Conservation (phyloP, 768 basidiomycete species). For the Chalciporus chontae region DNA sequence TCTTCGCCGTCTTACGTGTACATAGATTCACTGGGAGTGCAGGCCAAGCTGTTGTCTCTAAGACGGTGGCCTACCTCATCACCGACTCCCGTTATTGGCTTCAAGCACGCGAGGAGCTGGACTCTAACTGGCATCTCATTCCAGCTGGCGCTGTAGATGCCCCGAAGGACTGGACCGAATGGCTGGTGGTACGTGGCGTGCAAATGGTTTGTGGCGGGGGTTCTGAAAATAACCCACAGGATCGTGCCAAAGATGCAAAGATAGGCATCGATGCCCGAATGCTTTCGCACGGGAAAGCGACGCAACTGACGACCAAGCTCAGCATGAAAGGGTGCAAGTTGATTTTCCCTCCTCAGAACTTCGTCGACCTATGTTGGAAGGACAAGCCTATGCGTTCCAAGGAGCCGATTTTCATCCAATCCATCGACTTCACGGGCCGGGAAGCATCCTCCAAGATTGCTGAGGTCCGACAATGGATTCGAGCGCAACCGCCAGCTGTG, state of each 20-base stretch:
- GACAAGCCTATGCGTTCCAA: constrained; percentile 69
- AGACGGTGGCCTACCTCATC: constrained; percentile 65
- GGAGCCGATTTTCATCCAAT: constrained; percentile 63
- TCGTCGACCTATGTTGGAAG: constrained; percentile 80
- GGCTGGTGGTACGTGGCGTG: constrained; percentile 52
- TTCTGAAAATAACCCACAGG: constrained; percentile 27
- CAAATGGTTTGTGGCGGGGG: background rate
- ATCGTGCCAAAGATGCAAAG: constrained; percentile 39
- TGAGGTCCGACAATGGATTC: constrained; percentile 69
- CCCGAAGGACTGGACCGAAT: constrained; percentile 77
- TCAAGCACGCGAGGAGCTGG: constrained; percentile 68
- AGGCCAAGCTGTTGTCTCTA: constrained; percentile 69
- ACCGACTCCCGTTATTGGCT: constrained; percentile 83
- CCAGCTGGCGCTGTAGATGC: constrained; percentile 49
- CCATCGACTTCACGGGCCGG: constrained; percentile 65
- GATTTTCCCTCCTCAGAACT: constrained; percentile 77
- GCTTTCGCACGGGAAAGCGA: constrained; percentile 70
- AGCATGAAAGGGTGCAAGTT: constrained; percentile 56
- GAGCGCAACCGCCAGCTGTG: constrained; percentile 51
- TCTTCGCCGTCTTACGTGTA: constrained; percentile 11
- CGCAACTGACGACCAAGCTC: constrained; percentile 55
- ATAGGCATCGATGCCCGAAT: constrained; percentile 86
- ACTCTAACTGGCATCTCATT: constrained; percentile 70
- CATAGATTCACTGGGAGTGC: constrained; percentile 60
- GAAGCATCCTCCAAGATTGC: constrained; percentile 69